Base-by-base conservation (phyloP, 805 yeast genomes). In the Yamadazyma sp. region DNA sequence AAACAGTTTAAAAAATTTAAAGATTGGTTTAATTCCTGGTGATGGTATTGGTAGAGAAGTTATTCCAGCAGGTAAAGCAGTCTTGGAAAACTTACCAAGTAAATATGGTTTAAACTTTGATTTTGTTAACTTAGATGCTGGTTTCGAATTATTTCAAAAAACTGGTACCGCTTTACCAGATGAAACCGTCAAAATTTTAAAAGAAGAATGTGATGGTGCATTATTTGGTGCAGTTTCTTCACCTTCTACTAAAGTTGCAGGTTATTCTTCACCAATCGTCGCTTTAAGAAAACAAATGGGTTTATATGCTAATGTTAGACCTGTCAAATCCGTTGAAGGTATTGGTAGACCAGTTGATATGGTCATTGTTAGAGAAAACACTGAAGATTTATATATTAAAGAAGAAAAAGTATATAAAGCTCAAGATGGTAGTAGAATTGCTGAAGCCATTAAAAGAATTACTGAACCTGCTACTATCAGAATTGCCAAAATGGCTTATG, bases 41-140 rank as follows among this genome's bases (percentile, higher is more conserved):
- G 98, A 93, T 61, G 98, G 98, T 47, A 93, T 93, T 50, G 98
- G 98, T 37, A 79, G 84, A 55, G 98, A 93, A 66, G 98, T 93
- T 30, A 89, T 93, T 42, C 98, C 98, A 43, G 95, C 98, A 28
- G 98, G 98, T 50, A 77, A 78, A 49, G 85, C 86, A 45, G 77
- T 93, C 20, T 73, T 93, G 49, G 91, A 91, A 64, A 82, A 80
- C 43, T 75, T 93, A 39, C 88, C 91, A 28, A 63, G 82, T n/a
- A 69, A 75, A 39, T 83, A 72, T 52, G 89, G 84, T 27, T 74
- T 93, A 47, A 71, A 77, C 37, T 93, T 93, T 52, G 85, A 88
- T 50, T 93, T 93, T 55, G 82, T 86, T 33, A 80, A 87, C 54
- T 76, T 93, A 51, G 80, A 85, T 40, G 98, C 98, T 38, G 98